A percentile compares a stretch with the other conserved stretches of the same genome.
These are phyloP conservation scores for Cyathus striatus DNA, from an alignment of 768 basidiomycete genomes.

Conservation along the genomic window DNA sequence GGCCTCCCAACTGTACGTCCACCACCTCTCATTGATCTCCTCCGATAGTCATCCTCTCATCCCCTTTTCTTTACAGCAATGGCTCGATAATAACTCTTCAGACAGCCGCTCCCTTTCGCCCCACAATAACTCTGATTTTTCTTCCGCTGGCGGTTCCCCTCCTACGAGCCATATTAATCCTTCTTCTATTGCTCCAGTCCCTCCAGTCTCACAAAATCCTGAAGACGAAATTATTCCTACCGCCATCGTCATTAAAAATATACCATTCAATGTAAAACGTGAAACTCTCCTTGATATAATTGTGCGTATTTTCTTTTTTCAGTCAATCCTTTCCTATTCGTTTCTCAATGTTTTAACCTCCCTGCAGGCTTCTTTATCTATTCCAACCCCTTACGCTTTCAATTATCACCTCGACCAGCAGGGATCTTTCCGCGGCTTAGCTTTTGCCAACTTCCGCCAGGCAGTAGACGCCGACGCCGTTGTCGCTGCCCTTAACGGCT, in stretches of 20 bases:
- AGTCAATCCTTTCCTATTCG: constrained; percentile 4
- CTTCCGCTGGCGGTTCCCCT: constrained; percentile 81
- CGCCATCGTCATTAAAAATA: constrained; percentile 99
- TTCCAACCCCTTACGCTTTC: constrained; percentile 98
- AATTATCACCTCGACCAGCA: constrained; percentile 98
- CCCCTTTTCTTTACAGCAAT: constrained; percentile 54
- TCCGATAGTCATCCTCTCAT: constrained; percentile 11
- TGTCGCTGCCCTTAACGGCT: constrained; percentile 93
- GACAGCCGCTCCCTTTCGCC: constrained; percentile 82
- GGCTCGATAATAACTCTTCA: constrained; percentile 70
- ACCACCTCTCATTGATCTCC: constrained; percentile 14
- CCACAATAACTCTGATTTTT: constrained; percentile 84
- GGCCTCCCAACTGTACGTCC: constrained; percentile 69
- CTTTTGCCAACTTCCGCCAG: constrained; percentile 97
- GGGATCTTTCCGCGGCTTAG: constrained; percentile 94
- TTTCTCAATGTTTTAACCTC: constrained; percentile 10
- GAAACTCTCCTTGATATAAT: constrained; percentile 96
- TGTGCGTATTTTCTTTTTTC: constrained; percentile 46
- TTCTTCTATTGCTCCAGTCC: constrained; percentile 40
- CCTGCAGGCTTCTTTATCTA: constrained; percentile 76
- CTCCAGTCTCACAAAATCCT: constrained; percentile 42
- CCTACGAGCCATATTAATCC: constrained; percentile 47
- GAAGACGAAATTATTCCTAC: constrained; percentile 98
- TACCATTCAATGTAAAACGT: constrained; percentile 97
- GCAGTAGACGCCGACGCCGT: constrained; percentile 90